Conservation (phyloP, 495 filamentous ascomycete genomes). For the Cudoniella acicularis region DNA sequence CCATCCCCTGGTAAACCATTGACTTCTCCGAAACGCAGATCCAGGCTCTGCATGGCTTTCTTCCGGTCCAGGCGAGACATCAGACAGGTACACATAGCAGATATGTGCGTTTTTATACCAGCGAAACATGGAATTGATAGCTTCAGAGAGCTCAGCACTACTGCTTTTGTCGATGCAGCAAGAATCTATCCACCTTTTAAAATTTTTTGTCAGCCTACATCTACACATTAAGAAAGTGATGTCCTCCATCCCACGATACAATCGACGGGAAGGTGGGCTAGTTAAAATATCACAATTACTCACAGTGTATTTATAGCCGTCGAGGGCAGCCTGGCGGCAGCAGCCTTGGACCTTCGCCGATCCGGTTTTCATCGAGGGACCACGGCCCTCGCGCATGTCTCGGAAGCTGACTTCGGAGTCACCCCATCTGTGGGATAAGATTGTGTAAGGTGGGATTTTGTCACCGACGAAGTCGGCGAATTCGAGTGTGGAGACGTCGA, state of each 20-base stretch:
- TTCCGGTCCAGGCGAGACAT: neutral
- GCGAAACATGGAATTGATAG: conserved; percentile 36
- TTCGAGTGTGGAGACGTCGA: neutral
- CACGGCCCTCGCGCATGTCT: neutral
- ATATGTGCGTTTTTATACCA: conserved; percentile 5
- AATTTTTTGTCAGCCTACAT: too few species aligned
- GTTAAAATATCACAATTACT: too few species aligned
- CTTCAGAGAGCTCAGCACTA: conserved; percentile 33
- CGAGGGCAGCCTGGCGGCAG: neutral
- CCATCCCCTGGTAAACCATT: conserved; percentile 14
- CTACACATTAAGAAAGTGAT: too few species aligned
- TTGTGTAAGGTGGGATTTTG: neutral
- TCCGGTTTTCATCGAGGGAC: neutral
- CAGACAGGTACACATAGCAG: conserved; percentile 24
- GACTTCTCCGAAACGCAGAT: neutral
- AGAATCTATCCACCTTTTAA: conserved; percentile 35
- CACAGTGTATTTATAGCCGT: neutral
- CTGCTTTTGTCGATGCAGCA: conserved; percentile 34
- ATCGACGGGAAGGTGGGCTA: too few species aligned
- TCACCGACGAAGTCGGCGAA: neutral
- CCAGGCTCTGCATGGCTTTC: neutral
- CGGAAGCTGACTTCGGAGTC: neutral
- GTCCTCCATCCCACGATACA: too few species aligned
- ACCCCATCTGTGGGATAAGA: neutral
- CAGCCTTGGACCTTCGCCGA: neutral